These are phyloP conservation scores for Ophiostoma tasmaniense DNA, from an alignment of 2,329 filamentous ascomycete species.

Conservation along the genomic window DNA sequence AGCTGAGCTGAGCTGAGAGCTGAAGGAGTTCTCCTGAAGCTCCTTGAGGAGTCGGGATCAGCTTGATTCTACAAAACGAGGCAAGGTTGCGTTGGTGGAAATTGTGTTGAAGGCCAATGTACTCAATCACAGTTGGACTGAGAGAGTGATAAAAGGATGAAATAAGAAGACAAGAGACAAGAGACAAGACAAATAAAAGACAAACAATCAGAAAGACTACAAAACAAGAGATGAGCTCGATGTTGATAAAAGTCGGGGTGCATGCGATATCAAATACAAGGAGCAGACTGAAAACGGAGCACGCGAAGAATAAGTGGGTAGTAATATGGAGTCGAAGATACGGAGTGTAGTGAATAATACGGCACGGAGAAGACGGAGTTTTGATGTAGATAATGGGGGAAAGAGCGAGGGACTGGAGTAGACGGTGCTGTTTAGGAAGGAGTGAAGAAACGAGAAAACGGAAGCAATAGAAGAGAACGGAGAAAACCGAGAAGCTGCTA, in stretches of 20 bases:
- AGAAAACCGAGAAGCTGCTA: background rate
- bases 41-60: background rate
- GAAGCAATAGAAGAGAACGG: conserved; percentile 7
- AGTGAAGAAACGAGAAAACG: conserved; percentile 1
- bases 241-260: conserved; percentile 5
- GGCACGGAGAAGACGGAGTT: conserved; percentile 1
- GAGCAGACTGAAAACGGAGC: background rate
- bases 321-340: background rate
- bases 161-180: background rate
- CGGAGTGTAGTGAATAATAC: background rate
- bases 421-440: background rate
- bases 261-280: conserved; percentile 4
- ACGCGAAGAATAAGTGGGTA: background rate
- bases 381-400: background rate
- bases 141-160: background rate
- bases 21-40: background rate
- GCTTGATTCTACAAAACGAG: conserved; percentile 4
- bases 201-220: background rate
- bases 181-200: no score
- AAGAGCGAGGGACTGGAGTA: background rate
- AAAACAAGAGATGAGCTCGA: background rate
- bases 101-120: background rate
- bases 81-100: background rate
- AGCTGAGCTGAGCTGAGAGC: background rate
- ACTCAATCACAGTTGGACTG: background rate